A percentile compares a stretch with the other conserved stretches of the same genome.
Conservation (phyloP, 257 asterid genomes). For the Salvia rosmarinus region DNA sequence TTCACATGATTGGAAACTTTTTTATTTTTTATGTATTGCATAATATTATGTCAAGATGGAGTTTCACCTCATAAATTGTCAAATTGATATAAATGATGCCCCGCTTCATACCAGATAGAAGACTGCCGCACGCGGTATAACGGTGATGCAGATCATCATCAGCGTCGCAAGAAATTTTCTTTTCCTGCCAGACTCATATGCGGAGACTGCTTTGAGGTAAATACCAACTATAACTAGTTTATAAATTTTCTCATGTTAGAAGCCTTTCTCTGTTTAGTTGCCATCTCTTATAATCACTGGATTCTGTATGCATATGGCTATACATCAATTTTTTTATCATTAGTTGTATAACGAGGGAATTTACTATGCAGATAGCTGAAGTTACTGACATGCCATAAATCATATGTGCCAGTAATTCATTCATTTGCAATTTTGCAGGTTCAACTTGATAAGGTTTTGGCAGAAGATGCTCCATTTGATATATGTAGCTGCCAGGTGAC, state of each 20-base stretch:
- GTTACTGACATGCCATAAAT: slow-evolving; percentile 1
- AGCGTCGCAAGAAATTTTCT: slow-evolving; percentile 84
- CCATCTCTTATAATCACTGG: background rate
- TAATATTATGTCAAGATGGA: slow-evolving; percentile 11
- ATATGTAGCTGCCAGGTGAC: slow-evolving; percentile 95
- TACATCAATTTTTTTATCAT: background rate
- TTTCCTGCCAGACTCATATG: slow-evolving; percentile 97
- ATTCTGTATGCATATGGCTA: slow-evolving; percentile 11
- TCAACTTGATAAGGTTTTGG: slow-evolving; percentile 73
- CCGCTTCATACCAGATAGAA: slow-evolving; percentile 66
- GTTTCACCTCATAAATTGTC: background rate
- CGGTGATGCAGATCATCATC: slow-evolving; percentile 98
- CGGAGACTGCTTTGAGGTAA: slow-evolving; percentile 97
- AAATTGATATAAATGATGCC: background rate
- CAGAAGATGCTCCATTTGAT: slow-evolving; percentile 95
- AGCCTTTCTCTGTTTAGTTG: background rate
- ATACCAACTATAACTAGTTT: slow-evolving; percentile 5
- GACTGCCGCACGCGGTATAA: slow-evolving; percentile 95
- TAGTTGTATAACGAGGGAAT: background rate
- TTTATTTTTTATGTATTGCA: background rate
- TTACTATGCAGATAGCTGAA: slow-evolving; percentile 21
- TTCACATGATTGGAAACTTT: slow-evolving; percentile 12
- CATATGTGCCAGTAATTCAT: slow-evolving; percentile 6
- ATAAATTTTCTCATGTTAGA: background rate
- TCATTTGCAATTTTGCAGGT: slow-evolving; percentile 54